Conservation (phyloP, 176 grass and related monocot species). For the Eragrostis nindensis region DNA sequence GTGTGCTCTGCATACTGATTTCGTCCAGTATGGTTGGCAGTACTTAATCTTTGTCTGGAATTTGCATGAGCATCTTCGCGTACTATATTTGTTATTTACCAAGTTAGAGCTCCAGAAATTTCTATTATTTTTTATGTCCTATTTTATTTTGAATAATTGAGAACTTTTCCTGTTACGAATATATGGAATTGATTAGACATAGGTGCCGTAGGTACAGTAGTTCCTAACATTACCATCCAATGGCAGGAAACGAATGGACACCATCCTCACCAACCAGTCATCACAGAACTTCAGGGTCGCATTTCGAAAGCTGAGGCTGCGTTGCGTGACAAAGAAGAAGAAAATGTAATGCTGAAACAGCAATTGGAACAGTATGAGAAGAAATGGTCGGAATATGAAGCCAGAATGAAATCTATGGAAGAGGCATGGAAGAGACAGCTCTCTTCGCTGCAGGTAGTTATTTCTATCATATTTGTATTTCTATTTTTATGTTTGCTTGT, state of each 20-base stretch:
- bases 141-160: background rate
- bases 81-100: no score
- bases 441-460: slow-evolving; percentile 80
- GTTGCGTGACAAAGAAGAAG: slow-evolving; percentile 81
- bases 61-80: no score
- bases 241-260: slow-evolving; percentile 62
- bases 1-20: slow-evolving; percentile 3
- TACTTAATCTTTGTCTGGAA: slow-evolving; percentile 11
- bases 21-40: background rate
- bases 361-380: slow-evolving; percentile 87
- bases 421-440: slow-evolving; percentile 87
- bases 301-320: slow-evolving; percentile 63
- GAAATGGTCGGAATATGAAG: slow-evolving; percentile 87
- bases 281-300: slow-evolving; percentile 58
- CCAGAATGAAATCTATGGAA: slow-evolving; percentile 95
- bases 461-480: slow-evolving; percentile 5
- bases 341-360: slow-evolving; percentile 75
- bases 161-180: no score
- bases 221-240: slow-evolving; percentile 34
- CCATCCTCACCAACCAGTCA: slow-evolving; percentile 50
- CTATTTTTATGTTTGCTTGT: background rate
- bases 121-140: no score
- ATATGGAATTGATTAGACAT: no score
- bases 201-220: background rate
- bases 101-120: no score